Conservation (phyloP, 305 asterid genomes). For the Solanum hybrid region DNA sequence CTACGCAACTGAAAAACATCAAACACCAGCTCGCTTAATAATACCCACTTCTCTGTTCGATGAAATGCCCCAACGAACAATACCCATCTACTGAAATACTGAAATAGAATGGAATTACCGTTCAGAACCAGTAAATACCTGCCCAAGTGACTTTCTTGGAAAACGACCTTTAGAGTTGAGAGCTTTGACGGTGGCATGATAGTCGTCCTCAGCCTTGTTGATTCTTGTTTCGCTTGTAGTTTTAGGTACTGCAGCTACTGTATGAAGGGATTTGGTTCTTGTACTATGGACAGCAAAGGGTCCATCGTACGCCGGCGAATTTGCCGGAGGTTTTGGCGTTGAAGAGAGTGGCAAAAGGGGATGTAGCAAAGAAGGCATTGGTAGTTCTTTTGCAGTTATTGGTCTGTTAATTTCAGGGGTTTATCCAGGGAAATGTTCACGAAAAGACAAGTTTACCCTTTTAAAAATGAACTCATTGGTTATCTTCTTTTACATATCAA, state of each 20-base stretch:
- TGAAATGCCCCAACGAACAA: conserved; percentile 2
- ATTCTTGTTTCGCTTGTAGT: conserved; percentile 5
- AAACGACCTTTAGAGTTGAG: conserved; percentile 90
- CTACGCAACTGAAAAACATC: background rate
- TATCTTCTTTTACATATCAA: background rate
- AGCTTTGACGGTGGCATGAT: conserved; percentile 76
- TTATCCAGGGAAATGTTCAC: background rate
- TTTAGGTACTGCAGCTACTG: background rate
- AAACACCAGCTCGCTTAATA: background rate
- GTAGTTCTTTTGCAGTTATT: background rate
- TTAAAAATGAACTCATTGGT: background rate
- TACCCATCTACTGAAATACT: background rate
- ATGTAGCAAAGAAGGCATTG: background rate
- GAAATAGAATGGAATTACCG: background rate
- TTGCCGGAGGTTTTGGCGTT: background rate
- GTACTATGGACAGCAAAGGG: background rate
- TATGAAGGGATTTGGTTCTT: background rate
- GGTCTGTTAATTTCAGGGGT: background rate
- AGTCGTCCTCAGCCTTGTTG: conserved; percentile 58
- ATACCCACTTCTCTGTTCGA: background rate
- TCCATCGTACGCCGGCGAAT: background rate
- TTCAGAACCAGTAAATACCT: conserved; percentile 22
- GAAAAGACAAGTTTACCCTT: background rate
- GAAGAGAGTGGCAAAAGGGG: background rate
- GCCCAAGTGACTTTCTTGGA: conserved; percentile 92